Percentiles rank a stretch among this genome's conserved stretches.
Conservation (phyloP, 176 grass and related monocot species). For the Eleusine coracana region DNA sequence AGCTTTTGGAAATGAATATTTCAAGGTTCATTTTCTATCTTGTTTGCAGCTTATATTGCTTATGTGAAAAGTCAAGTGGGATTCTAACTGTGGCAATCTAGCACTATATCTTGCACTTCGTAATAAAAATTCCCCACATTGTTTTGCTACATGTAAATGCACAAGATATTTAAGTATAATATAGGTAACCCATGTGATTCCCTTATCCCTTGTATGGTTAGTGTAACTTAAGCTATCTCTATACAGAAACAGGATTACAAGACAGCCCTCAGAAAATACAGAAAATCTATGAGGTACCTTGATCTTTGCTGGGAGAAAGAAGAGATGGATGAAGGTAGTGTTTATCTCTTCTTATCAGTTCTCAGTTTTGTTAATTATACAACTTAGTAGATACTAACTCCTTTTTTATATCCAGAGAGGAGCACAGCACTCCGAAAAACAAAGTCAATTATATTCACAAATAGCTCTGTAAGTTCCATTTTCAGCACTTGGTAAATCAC, state of each 20-base stretch:
- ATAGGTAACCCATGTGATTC: not conserved
- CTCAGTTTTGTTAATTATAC: slow-evolving; percentile 33
- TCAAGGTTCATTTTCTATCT: slow-evolving; percentile 61
- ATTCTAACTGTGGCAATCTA: not conserved
- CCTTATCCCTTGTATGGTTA: not conserved
- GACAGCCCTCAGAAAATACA: slow-evolving; percentile 80
- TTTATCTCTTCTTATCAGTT: not conserved
- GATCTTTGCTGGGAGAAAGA: slow-evolving; percentile 86
- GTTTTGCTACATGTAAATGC: slow-evolving; percentile 10
- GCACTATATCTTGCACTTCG: not conserved
- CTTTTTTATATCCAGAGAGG: slow-evolving; percentile 64
- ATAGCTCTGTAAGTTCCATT: slow-evolving; percentile 87
- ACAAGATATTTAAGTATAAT: not conserved
- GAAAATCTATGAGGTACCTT: slow-evolving; percentile 73
- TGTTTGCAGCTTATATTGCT: slow-evolving; percentile 16
- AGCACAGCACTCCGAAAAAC: slow-evolving; percentile 73
- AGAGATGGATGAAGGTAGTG: slow-evolving; percentile 64
- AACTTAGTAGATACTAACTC: not conserved
- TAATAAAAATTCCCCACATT: slow-evolving; percentile 1
- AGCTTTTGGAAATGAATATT: slow-evolving; percentile 82
- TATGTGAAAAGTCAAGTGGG: slow-evolving; percentile 9
- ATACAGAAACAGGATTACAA: slow-evolving; percentile 79
- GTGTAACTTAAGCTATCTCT: slow-evolving; percentile 37
- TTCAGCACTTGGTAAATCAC: slow-evolving; percentile 12
- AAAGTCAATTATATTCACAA: slow-evolving; percentile 96